phyloP scores from a whole-genome alignment of 2,329 filamentous ascomycete genomes.

The Microsporum canis region DNA sequence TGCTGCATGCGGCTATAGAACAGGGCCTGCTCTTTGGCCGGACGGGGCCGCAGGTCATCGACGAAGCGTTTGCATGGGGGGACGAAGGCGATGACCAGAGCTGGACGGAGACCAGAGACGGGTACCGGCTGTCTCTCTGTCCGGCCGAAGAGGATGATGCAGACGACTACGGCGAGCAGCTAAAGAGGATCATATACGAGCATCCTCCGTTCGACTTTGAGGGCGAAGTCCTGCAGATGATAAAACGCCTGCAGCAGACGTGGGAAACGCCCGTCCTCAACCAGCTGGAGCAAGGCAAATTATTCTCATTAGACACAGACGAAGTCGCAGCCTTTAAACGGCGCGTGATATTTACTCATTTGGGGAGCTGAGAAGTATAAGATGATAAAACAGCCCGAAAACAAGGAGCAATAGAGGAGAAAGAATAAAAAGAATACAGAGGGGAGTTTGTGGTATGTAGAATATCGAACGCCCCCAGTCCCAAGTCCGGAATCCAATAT shows the following conservation, averaged over 20 bases:
- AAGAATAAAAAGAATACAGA: neutral
- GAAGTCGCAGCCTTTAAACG: neutral
- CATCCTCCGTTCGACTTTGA: conserved; percentile 32
- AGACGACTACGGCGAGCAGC: conserved; percentile 16
- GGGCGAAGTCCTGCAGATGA: conserved; percentile 29
- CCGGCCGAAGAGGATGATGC: conserved; percentile 5
- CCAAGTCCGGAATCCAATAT: neutral
- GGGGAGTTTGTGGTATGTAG: neutral
- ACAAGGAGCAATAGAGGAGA: neutral
- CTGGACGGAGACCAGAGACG: conserved; percentile 7
- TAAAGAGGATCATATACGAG: conserved; percentile 20
- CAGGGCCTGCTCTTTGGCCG: conserved; percentile 34
- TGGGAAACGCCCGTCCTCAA: conserved; percentile 39
- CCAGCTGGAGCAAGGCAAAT: conserved; percentile 41
- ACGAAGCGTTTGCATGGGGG: conserved; percentile 39
- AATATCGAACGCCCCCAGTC: neutral
- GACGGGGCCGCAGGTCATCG: conserved; percentile 27
- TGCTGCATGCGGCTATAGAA: conserved; percentile 42
- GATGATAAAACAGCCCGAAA: neutral
- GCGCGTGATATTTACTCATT: neutral
- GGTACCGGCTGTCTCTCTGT: conserved; percentile 11
- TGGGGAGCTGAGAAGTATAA: neutral
- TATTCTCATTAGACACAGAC: conserved; percentile 14
- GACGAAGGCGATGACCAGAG: conserved; percentile 16
- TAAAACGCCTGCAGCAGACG: conserved; percentile 34